Conservation (phyloP, 192 early-diverging fungal genomes). For the Coemansia asiatica region DNA sequence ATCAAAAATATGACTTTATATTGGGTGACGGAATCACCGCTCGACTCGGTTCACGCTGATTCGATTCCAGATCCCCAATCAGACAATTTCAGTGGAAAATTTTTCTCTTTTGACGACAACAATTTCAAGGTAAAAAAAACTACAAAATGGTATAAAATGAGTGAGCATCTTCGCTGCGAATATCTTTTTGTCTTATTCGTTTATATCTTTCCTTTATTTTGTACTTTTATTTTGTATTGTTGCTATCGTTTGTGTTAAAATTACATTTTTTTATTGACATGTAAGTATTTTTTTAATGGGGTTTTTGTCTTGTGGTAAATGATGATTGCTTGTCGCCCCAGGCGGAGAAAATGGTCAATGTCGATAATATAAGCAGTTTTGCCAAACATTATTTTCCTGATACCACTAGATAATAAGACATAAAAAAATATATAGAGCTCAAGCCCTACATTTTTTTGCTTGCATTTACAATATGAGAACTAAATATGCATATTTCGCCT, state of each 20-base stretch:
- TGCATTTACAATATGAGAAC: no score
- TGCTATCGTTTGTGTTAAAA: slow-evolving; percentile 9
- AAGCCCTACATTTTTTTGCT: no score
- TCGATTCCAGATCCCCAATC: not conserved
- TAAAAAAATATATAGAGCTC: no score
- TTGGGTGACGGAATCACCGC: no score
- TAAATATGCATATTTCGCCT: no score
- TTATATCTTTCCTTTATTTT: not conserved
- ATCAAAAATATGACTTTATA: no score
- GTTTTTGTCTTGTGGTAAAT: slow-evolving; percentile 12
- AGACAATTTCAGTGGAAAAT: not conserved
- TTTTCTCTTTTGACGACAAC: slow-evolving; percentile 3
- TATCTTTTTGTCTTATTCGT: not conserved
- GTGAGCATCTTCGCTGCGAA: no score
- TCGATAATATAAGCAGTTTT: slow-evolving; percentile 37
- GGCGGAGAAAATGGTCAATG: slow-evolving; percentile 50
- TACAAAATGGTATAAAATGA: no score
- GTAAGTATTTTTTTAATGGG: slow-evolving; percentile 19
- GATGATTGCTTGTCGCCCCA: slow-evolving; percentile 57
- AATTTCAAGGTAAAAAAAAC: no score
- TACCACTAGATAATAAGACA: not conserved
- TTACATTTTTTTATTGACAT: not conserved
- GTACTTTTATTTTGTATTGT: no score
- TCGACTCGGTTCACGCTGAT: not conserved
- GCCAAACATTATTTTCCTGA: slow-evolving; percentile 11